Evolutionary conservation across 305 asterid species (phyloP), one percentile per base, ranked within the genome.

Genomic region (Fraxinus xanthoxyloides): DNA sequence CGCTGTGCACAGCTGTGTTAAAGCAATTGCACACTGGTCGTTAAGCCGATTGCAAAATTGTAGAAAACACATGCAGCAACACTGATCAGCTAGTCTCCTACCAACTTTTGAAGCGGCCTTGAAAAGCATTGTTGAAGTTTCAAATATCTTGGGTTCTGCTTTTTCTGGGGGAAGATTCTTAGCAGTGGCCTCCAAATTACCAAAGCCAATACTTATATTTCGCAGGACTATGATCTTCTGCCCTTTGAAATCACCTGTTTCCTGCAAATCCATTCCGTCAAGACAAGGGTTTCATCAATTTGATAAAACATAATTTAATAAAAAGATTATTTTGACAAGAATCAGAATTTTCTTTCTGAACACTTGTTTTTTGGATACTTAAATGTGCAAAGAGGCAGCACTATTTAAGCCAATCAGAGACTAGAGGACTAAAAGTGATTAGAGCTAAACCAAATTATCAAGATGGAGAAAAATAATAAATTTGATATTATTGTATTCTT

Each of bases 61-160:
- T 82, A 95, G 83, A 81, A 85, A 90, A 65, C 94, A 95, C 93
- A 93, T 88, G 87, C 98, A 93, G 85, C 99, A 95, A 28, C 93
- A 90, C 7, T 84, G 67, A 30, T 92, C 92, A 12, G 85, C 26
- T 84, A 87, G 24, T 81, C 80, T 86, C 63, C 91, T 81, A 7
- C 98, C 92, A 12, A 79, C 83, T 67, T 77, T 77, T 10, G 94
- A 75, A 26, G 97, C 97, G 12, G 90, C 94, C 74, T 79, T 86
- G 32, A 87, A 70, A n/a, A 93, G 84, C 89, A 83, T 82, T 12
- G 91, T 97, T 28, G 95, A 86, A 32, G 93, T 84, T 79, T 88
- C 93, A 12, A 91, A 90, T 32, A 94, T 76, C 77, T 88, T 91
- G 0, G 94, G 92, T 63, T 90, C 99, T 1, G 93, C 92, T 8